phyloP scores from a whole-genome alignment of 2,329 filamentous ascomycete genomes.

The Ceratocystis cacaofunesta region DNA sequence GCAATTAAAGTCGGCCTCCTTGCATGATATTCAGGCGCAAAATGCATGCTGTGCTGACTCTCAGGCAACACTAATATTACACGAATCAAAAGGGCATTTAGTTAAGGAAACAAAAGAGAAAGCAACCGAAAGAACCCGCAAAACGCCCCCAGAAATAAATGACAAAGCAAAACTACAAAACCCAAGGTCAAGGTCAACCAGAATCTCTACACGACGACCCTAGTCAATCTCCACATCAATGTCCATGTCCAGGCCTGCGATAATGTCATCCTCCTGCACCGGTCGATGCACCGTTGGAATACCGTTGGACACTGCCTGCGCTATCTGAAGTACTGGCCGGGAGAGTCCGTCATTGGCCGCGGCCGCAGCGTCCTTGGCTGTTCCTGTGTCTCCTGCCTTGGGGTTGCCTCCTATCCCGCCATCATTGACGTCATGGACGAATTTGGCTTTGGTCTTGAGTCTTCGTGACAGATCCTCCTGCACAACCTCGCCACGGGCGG shows the following conservation, averaged over 20 bases:
- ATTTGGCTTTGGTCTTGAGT: constrained; percentile 52
- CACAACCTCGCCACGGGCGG: constrained; percentile 48
- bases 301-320: constrained; percentile 27
- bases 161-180: neutral
- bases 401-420: neutral
- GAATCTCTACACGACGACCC: neutral
- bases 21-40: too few relatives aligned
- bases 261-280: constrained; percentile 82
- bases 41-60: too few relatives aligned
- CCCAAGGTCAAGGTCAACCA: neutral
- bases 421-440: constrained; percentile 48
- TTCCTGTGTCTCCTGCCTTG: constrained; percentile 22
- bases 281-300: constrained; percentile 59
- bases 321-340: constrained; percentile 13
- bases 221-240: constrained; percentile 58
- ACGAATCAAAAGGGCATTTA: neutral
- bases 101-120: neutral
- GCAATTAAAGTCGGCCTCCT: too few relatives aligned
- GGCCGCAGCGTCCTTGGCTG: constrained; percentile 24
- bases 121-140: neutral
- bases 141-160: neutral
- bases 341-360: neutral
- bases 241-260: constrained; percentile 74
- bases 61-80: neutral
- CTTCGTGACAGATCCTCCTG: constrained; percentile 45